phyloP scores from a whole-genome alignment of 2,329 filamentous ascomycete genomes.

The Cytospora mali region DNA sequence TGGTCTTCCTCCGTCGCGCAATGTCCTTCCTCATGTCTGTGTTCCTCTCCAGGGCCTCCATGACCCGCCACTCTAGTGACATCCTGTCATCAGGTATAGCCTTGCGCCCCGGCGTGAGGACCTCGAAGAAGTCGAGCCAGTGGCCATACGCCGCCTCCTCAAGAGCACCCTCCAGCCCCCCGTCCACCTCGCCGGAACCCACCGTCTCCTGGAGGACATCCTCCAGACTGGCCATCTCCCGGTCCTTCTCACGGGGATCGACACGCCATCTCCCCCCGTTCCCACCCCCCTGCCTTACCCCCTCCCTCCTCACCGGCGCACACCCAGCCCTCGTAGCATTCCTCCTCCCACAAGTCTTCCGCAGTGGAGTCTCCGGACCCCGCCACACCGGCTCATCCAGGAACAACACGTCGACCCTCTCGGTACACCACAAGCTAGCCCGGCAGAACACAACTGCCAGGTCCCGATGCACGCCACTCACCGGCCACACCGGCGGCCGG shows the following conservation, averaged over 20 bases:
- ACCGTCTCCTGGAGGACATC: conserved; percentile 33
- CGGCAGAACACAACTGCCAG: conserved; percentile 37
- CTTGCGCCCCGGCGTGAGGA: conserved; percentile 29
- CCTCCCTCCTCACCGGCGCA: neutral
- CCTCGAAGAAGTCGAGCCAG: conserved; percentile 44
- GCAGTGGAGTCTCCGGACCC: conserved; percentile 25
- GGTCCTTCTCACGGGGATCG: neutral
- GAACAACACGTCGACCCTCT: conserved; percentile 37
- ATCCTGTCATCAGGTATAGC: conserved; percentile 22
- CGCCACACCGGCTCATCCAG: conserved; percentile 37
- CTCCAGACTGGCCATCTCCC: conserved; percentile 36
- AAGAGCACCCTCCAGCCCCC: conserved; percentile 28
- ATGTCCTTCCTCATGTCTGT: conserved; percentile 31
- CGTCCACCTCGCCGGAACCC: conserved; percentile 9
- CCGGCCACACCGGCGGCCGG: conserved; percentile 27
- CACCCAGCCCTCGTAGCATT: conserved; percentile 2
- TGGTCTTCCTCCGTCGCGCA: conserved; percentile 6
- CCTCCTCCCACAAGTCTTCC: conserved; percentile 29
- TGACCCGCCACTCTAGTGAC: conserved; percentile 37
- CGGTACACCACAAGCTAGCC: conserved; percentile 39
- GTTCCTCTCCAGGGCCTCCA: conserved; percentile 42
- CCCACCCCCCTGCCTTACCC: neutral
- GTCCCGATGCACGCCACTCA: conserved; percentile 30
- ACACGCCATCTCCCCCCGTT: neutral
- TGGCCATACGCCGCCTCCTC: conserved; percentile 34